phyloP scores from a whole-genome alignment of 2,329 filamentous ascomycete species.

The Helicocarpus griseus region DNA sequence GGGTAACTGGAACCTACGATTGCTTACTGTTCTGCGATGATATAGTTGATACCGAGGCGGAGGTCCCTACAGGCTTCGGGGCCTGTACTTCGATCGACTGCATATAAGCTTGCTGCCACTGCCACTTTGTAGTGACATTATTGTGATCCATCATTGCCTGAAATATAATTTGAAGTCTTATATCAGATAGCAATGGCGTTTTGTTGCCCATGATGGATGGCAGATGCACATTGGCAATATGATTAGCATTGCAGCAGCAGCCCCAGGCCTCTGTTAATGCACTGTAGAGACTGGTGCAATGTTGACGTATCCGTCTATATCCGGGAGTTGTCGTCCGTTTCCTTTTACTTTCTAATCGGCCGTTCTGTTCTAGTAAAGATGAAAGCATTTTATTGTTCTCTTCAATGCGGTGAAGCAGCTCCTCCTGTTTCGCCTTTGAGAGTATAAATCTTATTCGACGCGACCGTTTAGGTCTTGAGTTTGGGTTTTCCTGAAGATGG shows the following conservation, averaged over 20 bases:
- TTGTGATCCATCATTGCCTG: background rate
- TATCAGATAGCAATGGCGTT: background rate
- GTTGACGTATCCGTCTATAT: background rate
- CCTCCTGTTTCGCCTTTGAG: background rate
- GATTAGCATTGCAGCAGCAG: background rate
- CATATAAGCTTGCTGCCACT: background rate
- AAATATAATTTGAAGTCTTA: background rate
- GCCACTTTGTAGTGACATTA: background rate
- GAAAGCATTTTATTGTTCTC: background rate
- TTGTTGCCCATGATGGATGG: background rate
- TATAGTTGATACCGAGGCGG: background rate
- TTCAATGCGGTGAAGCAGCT: background rate
- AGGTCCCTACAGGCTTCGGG: background rate
- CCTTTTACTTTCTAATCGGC: background rate
- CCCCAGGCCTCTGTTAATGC: background rate
- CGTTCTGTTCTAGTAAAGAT: background rate
- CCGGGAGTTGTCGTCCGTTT: background rate
- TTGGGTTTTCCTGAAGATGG: background rate
- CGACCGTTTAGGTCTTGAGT: background rate
- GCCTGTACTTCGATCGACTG: background rate
- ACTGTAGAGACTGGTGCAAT: background rate
- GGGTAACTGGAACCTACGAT: background rate
- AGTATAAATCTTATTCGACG: background rate
- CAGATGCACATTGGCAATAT: background rate
- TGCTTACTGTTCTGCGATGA: background rate